Evolutionary conservation across 2,329 filamentous ascomycete species (phyloP), one percentile per base, ranked within the genome.

Genomic region (Meredithiella fracta): DNA sequence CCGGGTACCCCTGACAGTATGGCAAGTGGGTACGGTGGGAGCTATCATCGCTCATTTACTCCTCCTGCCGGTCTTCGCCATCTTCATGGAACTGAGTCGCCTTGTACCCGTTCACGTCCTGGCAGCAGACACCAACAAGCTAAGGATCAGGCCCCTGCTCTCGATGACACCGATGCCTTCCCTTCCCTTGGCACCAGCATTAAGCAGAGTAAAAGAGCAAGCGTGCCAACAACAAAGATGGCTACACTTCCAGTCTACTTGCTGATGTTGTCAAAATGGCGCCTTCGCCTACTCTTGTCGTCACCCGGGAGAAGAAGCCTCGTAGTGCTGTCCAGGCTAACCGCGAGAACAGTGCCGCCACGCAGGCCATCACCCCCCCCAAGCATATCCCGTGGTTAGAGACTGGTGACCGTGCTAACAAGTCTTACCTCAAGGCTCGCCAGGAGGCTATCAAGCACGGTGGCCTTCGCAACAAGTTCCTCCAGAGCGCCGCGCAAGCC

Each of bases 361-460:
- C 89, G 15, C 83, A 86, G 66, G 83, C 87, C 1, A 97, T 98
- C 56, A 79, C 86, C 17, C 80, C 82, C 57, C 92, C 92, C 8
- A 88, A 92, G 65, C 86, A 96, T 63, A 88, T 98, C 50, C 92
- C 92, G 0, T 98, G 92, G 92, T 72, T 97, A 3, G 91, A 96
- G 68, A 97, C 92, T 1, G 92, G 92, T 22, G 83, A 91, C 54
- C 81, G 80, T 60, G 87, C 87, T 61, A 97, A 98, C 67, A 89
- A 90, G 68, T 84, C 88, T 23, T 98, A 98, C 67, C 79, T 98
- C 62, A 95, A 95, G 70, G 88, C 90, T 62, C 84, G 92, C 54
- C 86, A 90, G 64, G 91, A 97, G 69, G 92, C 92, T 58, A 95
- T 98, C 67, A 94, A 94, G 70, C 92, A 98, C 67, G 92, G 92